Percentiles rank a stretch among this genome's conserved stretches.
These are phyloP conservation scores for Fraxinus ornus DNA, from an alignment of 305 asterid species.

Conservation along the genomic window DNA sequence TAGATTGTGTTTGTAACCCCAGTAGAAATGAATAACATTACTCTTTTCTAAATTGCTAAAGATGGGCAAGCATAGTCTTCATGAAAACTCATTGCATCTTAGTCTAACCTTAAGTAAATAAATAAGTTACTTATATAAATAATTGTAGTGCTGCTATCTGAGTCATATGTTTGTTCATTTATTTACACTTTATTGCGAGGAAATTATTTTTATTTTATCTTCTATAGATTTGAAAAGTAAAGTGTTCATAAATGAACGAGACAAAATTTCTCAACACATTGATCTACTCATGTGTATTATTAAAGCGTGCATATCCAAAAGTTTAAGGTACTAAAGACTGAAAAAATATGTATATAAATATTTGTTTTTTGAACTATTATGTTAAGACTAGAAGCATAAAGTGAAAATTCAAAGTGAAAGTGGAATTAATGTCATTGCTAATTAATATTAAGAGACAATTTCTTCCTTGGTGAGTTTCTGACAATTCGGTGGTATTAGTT, in stretches of 20 bases:
- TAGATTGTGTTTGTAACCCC: too few species aligned
- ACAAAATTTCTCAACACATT: background rate
- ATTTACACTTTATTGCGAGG: background rate
- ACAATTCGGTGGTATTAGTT: too few species aligned
- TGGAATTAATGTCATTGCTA: background rate
- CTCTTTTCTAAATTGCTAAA: background rate
- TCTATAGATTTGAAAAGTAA: too few species aligned
- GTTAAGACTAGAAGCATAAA: background rate
- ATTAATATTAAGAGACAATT: too few species aligned
- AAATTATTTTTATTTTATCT: too few species aligned
- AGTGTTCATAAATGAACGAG: background rate
- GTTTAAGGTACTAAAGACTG: background rate
- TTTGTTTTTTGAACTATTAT: background rate
- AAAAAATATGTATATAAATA: background rate
- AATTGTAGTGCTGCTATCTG: background rate
- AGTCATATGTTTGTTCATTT: background rate
- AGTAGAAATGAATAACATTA: too few species aligned
- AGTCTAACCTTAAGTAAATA: background rate
- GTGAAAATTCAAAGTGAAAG: background rate
- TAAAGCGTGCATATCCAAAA: background rate
- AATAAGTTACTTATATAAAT: background rate
- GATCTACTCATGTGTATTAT: background rate
- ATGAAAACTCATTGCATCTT: background rate
- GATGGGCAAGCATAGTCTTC: background rate
- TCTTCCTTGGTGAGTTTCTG: too few species aligned